Base-by-base conservation (phyloP, 1,284 basidiomycete genomes). In the Vanrija sp. region DNA sequence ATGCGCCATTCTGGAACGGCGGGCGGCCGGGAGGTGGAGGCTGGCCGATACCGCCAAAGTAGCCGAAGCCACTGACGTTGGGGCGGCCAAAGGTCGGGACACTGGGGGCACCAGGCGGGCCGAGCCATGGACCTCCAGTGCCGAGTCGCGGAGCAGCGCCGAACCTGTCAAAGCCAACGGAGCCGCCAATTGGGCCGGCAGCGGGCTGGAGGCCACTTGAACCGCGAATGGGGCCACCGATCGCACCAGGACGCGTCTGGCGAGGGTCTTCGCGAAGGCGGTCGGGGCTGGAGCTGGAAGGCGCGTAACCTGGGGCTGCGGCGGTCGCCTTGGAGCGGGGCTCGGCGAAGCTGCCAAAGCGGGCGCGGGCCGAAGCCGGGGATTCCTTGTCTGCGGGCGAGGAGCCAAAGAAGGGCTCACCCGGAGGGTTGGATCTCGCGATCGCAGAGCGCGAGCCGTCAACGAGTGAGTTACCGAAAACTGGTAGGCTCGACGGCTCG, bases 21-120 rank as follows among this genome's bases (percentile, higher is more conserved):
- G 57, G 64, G 19, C 58, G 66, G 2, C 43, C 49, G 1, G 42
- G 55, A 19, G 53, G 46, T 10, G 52, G 49, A 3, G 52, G 25
- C 42, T 54, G 52, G n/a, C 50, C 52, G 5, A 52, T 38, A 26
- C 60, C 57, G 14, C 60, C 57, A 46, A 58, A 64, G 57, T 62
- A 67, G 18, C 58, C 61, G n/a, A 58, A 58, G 6, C 57, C 60
- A 12, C 46, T 55, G 15, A 43, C 44, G 3, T 60, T 56, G 1
- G 58, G 60, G 28, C 60, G 53, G n/a, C 59, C 58, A 46, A 62
- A 64, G 1, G 46, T 38, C 6, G 57, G 54, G 12, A 55, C 51
- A 23, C 55, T 59, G 7, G 63, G 60, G 14, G 46, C 54, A 40
- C 55, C 61, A 16, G 55, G 51, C 15, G 60, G 53, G 39, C 40